Percentiles rank a stretch among this genome's conserved stretches.
Conservation (phyloP, 129 eudicot species). For the Centrapalus pauciflorus region DNA sequence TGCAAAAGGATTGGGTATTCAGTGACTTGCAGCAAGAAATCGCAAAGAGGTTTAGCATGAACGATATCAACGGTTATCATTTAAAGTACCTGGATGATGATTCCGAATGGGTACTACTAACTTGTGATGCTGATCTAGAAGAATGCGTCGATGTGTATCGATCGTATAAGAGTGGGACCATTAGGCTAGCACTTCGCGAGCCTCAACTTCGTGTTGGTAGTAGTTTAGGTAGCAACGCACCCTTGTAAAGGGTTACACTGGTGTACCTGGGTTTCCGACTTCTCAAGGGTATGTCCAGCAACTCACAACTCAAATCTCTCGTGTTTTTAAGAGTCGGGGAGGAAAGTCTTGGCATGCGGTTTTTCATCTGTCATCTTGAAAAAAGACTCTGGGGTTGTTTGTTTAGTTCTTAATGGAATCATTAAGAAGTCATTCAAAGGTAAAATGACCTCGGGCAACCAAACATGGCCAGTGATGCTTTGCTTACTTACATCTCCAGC, state of each 20-base stretch:
- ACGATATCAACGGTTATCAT: constrained; percentile 41
- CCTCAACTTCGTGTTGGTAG: constrained; percentile 52
- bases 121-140: constrained; percentile 83
- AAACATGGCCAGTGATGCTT: no score
- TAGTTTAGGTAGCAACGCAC: constrained; percentile 58
- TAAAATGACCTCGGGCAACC: no score
- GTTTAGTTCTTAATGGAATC: no score
- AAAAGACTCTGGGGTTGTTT: no score
- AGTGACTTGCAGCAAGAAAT: constrained; percentile 52
- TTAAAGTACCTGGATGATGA: constrained; percentile 91
- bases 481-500: no score
- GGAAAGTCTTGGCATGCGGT: constrained; percentile 12
- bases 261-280: constrained; percentile 7
- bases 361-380: not conserved
- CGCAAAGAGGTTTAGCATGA: constrained; percentile 55
- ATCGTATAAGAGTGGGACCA: constrained; percentile 43
- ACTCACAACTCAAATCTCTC: not conserved
- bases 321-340: constrained; percentile 1
- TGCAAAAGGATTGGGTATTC: constrained; percentile 60
- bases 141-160: constrained; percentile 79
- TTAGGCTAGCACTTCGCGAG: constrained; percentile 49
- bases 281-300: not conserved
- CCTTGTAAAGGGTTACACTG: constrained; percentile 24
- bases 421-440: no score
- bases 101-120: constrained; percentile 81